Conservation (phyloP, 225 moss, liverwort and hornwort genomes). For the Rhytidiadelphus loreus region DNA sequence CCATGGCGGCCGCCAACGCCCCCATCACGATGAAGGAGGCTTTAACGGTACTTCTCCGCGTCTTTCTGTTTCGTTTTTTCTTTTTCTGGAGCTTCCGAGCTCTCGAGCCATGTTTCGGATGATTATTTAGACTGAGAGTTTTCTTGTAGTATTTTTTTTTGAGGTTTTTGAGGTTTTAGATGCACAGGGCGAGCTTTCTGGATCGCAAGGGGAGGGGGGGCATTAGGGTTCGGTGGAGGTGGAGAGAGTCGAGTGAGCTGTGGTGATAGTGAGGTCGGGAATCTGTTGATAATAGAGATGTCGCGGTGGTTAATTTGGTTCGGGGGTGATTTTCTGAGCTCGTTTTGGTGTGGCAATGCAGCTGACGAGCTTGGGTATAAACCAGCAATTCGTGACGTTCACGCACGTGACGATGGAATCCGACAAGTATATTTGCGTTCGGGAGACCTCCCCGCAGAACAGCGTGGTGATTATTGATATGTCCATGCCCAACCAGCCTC, state of each 20-base stretch:
- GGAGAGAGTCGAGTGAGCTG: background rate
- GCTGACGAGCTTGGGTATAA: constrained; percentile 97
- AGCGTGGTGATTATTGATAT: constrained; percentile 98
- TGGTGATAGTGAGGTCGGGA: background rate
- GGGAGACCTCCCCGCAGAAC: constrained; percentile 91
- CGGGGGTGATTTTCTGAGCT: background rate
- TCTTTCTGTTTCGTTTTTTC: background rate
- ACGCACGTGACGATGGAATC: constrained; percentile 99
- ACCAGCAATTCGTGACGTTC: constrained; percentile 94
- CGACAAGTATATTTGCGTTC: constrained; percentile 97
- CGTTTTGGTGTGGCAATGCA: constrained; percentile 33
- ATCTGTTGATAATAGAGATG: background rate
- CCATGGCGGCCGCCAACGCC: constrained; percentile 99
- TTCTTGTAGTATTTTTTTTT: background rate
- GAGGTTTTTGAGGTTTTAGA: background rate
- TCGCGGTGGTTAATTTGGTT: background rate
- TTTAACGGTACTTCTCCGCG: constrained; percentile 52
- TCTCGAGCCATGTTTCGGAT: background rate
- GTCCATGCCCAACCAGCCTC: constrained; percentile 79
- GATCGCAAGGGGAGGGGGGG: background rate
- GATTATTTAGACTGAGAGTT: background rate
- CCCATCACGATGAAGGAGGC: constrained; percentile 99
- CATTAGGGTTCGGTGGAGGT: background rate
- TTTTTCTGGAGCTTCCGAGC: background rate
- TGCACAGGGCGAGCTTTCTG: background rate